These are phyloP conservation scores for Strombidium stylifer DNA, from an alignment of 73 alveolate genomes.

Conservation along the genomic window DNA sequence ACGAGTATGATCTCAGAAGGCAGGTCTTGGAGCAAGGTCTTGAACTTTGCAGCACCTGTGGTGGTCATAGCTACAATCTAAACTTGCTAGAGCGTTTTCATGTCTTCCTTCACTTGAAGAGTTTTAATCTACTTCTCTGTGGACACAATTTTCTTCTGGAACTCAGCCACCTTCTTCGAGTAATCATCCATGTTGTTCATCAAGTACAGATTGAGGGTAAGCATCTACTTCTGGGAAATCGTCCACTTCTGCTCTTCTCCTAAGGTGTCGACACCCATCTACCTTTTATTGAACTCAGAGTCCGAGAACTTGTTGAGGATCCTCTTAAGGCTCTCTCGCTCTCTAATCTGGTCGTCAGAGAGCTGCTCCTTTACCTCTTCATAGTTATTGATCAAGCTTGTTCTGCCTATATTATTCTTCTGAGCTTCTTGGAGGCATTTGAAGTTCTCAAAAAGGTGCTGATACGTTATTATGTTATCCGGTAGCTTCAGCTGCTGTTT, in stretches of 20 bases:
- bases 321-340: too few relatives aligned
- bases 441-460: background rate
- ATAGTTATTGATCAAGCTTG: background rate
- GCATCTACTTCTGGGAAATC: too few relatives aligned
- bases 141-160: too few relatives aligned
- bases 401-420: background rate
- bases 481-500: background rate
- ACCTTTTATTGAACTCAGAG: background rate
- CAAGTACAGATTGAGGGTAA: too few relatives aligned
- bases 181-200: too few relatives aligned
- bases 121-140: too few relatives aligned
- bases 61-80: slow-evolving; percentile 71
- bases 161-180: too few relatives aligned
- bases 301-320: background rate
- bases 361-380: too few relatives aligned
- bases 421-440: background rate
- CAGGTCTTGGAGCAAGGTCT: slow-evolving; percentile 46
- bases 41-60: slow-evolving; percentile 64
- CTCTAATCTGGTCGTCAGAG: too few relatives aligned
- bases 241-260: background rate
- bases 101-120: background rate
- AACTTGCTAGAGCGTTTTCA: background rate
- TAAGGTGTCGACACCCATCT: background rate
- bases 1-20: slow-evolving; percentile 74
- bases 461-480: background rate